These are phyloP conservation scores for Lasiodiplodia hormozganensis DNA, from an alignment of 2,329 filamentous ascomycete genomes.

Conservation along the genomic window DNA sequence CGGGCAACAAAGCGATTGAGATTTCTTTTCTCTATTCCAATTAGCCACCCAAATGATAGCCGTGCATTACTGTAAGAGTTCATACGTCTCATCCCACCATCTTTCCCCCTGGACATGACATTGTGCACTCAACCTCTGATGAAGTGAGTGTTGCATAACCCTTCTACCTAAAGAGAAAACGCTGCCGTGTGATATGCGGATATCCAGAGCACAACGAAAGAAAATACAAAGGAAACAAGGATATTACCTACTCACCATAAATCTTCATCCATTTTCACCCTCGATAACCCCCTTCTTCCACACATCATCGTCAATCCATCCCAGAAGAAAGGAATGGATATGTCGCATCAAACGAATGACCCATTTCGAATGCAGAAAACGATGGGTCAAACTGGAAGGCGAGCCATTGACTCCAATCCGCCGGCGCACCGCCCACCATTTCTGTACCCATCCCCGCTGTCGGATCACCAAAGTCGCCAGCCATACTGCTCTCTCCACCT, in stretches of 20 bases:
- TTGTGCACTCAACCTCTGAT: too few species aligned
- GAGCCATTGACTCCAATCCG: slow-evolving; percentile 26
- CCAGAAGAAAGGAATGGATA: not conserved
- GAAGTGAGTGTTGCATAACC: too few species aligned
- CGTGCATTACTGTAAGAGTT: not conserved
- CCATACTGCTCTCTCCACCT: not conserved
- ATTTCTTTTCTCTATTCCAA: not conserved
- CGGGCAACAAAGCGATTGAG: not conserved
- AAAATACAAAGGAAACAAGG: too few species aligned
- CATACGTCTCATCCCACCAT: not conserved
- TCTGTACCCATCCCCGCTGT: slow-evolving; percentile 11
- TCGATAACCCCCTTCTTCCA: not conserved
- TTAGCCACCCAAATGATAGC: not conserved
- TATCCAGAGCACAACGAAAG: too few species aligned
- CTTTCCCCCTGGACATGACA: too few species aligned
- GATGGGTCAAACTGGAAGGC: slow-evolving; percentile 24
- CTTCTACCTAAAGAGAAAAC: too few species aligned
- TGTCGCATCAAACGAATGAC: slow-evolving; percentile 4
- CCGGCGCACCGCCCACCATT: not conserved
- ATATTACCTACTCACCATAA: too few species aligned
- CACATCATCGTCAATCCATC: not conserved
- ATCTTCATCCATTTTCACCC: not conserved
- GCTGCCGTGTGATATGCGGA: too few species aligned
- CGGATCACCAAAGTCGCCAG: not conserved
- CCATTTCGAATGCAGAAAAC: slow-evolving; percentile 20